Evolutionary conservation across 345 rosid species (phyloP), one percentile per base, ranked within the genome.

Genomic region (Bruguiera sexangula): DNA sequence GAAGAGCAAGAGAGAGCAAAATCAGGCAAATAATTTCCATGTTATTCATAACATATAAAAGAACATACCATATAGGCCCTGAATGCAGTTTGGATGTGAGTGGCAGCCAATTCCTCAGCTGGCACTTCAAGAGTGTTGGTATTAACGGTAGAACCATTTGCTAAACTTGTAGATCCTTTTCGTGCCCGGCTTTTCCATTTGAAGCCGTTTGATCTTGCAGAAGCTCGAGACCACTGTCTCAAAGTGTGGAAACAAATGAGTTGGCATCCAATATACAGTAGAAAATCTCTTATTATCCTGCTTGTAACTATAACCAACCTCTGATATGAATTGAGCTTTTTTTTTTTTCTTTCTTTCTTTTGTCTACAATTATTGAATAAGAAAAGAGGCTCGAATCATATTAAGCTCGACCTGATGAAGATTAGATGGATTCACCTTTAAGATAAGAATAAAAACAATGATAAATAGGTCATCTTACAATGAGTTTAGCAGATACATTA

Each of bases 51-150:
- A 13, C 50, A 43, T 13, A 3, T 43, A 13, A 43, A 43, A 11
- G 59, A 60, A 68, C 75, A 36, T 71, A 91, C 99, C 87, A 69
- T 75, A 71, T 87, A 88, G 60, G 96, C 96, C 73, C 88, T 79
- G 67, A 89, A 88, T 73, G 93, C 97, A 34, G 80, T 77, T 71
- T 76, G 80, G 68, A 76, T 76, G 24, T 31, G 72, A 27, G 63
- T 77, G 73, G 76, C 80, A 56, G 80, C 80, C 67, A 72, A 63
- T 37, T 68, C 70, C 66, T 77, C 76, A 63, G 51, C 69, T 55
- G 80, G 75, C 63, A 67, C 34, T 39, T 27, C 55, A 8, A 48
- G 69, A 50, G 63, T 36, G 50, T 26, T 43, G 29, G 64, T 43
- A 61, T 72, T 77, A 34, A 22, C 39, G 1, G 50, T 34, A 46